These are phyloP conservation scores for Moesziomyces sp. DNA, from an alignment of 1,284 basidiomycete genomes.

Conservation along the genomic window DNA sequence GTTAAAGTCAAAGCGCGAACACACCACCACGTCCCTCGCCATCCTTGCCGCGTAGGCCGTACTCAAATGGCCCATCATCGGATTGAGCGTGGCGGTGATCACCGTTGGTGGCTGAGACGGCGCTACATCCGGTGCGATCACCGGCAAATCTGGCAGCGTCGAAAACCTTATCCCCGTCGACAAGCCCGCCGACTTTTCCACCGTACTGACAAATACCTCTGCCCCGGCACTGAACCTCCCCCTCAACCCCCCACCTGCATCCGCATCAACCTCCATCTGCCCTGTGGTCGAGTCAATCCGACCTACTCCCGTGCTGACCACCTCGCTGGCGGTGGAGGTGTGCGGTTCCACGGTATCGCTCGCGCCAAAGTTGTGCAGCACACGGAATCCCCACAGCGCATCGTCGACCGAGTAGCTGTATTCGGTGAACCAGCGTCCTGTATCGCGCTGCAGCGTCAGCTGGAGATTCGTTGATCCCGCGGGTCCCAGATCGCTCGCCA, in stretches of 20 bases:
- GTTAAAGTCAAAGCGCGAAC: slow-evolving; percentile 94
- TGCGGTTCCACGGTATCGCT: background rate
- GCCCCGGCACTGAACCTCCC: slow-evolving; percentile 91
- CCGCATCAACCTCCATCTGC: slow-evolving; percentile 69
- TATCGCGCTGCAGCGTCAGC: slow-evolving; percentile 88
- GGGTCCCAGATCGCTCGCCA: slow-evolving; percentile 21
- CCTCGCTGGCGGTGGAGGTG: background rate
- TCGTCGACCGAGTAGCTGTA: slow-evolving; percentile 95
- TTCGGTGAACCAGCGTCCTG: slow-evolving; percentile 90
- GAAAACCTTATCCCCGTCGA: slow-evolving; percentile 93
- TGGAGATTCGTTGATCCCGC: slow-evolving; percentile 72
- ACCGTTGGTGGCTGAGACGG: slow-evolving; percentile 80
- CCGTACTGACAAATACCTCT: slow-evolving; percentile 91
- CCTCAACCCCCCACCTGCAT: slow-evolving; percentile 77
- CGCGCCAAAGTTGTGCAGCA: slow-evolving; percentile 87
- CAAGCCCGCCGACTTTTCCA: slow-evolving; percentile 91
- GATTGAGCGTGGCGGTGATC: slow-evolving; percentile 92
- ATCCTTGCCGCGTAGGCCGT: slow-evolving; percentile 89
- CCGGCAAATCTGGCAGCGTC: slow-evolving; percentile 78
- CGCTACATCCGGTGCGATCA: slow-evolving; percentile 53
- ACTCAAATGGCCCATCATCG: slow-evolving; percentile 93
- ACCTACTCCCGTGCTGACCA: too few species aligned
- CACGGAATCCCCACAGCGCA: slow-evolving; percentile 86
- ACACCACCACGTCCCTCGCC: slow-evolving; percentile 84
- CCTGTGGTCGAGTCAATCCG: slow-evolving; percentile 71